Evolutionary conservation across 768 basidiomycete genomes (phyloP).

Genomic region (Leccinum uliginosum): DNA sequence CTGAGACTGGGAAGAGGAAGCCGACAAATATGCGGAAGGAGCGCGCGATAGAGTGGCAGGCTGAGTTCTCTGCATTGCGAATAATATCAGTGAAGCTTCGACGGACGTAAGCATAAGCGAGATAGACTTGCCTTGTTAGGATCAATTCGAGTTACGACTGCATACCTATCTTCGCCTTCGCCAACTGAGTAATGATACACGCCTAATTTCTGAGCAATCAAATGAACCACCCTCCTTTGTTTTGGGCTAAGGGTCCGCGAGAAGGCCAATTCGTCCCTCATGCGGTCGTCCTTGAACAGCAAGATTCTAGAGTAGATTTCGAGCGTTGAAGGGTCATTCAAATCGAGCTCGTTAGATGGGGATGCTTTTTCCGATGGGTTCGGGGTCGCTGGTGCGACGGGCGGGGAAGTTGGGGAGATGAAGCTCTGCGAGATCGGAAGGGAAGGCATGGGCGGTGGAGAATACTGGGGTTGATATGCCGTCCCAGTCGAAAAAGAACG

Average conservation of each 20-base stretch:
- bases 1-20: slow-evolving; percentile 42
- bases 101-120: slow-evolving; percentile 17
- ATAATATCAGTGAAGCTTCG: slow-evolving; percentile 13
- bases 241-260: slow-evolving; percentile 81
- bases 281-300: slow-evolving; percentile 95
- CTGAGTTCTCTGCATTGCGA: slow-evolving; percentile 38
- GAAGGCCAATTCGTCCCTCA: slow-evolving; percentile 97
- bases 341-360: slow-evolving; percentile 72
- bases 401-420: slow-evolving; percentile 45
- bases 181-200: slow-evolving; percentile 94
- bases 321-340: slow-evolving; percentile 92
- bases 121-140: slow-evolving; percentile 62
- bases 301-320: slow-evolving; percentile 97
- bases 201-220: slow-evolving; percentile 94
- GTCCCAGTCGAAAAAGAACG: slow-evolving; percentile 66
- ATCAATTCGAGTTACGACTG: slow-evolving; percentile 89
- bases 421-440: slow-evolving; percentile 40
- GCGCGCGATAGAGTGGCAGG: slow-evolving; percentile 66
- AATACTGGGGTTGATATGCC: slow-evolving; percentile 62
- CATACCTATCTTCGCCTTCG: slow-evolving; percentile 88
- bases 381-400: slow-evolving; percentile 54
- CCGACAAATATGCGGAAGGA: slow-evolving; percentile 74
- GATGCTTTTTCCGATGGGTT: slow-evolving; percentile 62
- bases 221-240: slow-evolving; percentile 89
- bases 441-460: slow-evolving; percentile 48